These are phyloP conservation scores for Sporisorium reilianum DNA, from an alignment of 1,284 basidiomycete genomes.

Conservation along the genomic window DNA sequence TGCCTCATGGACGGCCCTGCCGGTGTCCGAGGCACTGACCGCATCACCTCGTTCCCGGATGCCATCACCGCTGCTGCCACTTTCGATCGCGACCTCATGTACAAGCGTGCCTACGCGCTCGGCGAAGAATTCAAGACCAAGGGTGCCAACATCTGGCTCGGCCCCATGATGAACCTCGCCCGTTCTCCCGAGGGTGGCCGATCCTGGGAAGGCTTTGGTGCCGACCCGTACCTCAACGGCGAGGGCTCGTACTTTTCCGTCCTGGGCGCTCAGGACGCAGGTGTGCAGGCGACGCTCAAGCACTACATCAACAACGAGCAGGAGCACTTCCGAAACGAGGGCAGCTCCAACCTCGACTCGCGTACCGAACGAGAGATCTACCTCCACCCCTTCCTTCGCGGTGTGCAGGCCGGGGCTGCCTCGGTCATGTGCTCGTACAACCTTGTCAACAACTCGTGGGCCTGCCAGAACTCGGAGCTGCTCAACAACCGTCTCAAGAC, in stretches of 20 bases:
- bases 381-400: conserved; percentile 65
- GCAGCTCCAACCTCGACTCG: conserved; percentile 75
- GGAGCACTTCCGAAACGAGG: conserved; percentile 64
- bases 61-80: conserved; percentile 81
- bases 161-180: conserved; percentile 71
- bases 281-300: conserved; percentile 70
- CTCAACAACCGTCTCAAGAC: conserved; percentile 80
- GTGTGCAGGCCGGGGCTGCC: conserved; percentile 71
- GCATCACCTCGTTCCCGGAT: conserved; percentile 75
- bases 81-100: conserved; percentile 78
- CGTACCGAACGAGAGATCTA: conserved; percentile 76
- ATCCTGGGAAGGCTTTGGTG: conserved; percentile 79
- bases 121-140: conserved; percentile 82
- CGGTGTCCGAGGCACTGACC: conserved; percentile 73
- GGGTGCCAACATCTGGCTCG: conserved; percentile 80
- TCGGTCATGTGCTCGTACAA: conserved; percentile 71
- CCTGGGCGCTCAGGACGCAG: conserved; percentile 59
- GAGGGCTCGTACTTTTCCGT: conserved; percentile 58
- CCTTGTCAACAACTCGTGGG: conserved; percentile 73
- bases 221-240: conserved; percentile 62
- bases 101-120: conserved; percentile 79
- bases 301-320: conserved; percentile 68
- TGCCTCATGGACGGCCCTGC: conserved; percentile 75
- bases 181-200: conserved; percentile 78
- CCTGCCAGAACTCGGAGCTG: conserved; percentile 77